These are phyloP conservation scores for Pseudofabraea citricarpa DNA, from an alignment of 2,329 filamentous ascomycete species.

Conservation along the genomic window DNA sequence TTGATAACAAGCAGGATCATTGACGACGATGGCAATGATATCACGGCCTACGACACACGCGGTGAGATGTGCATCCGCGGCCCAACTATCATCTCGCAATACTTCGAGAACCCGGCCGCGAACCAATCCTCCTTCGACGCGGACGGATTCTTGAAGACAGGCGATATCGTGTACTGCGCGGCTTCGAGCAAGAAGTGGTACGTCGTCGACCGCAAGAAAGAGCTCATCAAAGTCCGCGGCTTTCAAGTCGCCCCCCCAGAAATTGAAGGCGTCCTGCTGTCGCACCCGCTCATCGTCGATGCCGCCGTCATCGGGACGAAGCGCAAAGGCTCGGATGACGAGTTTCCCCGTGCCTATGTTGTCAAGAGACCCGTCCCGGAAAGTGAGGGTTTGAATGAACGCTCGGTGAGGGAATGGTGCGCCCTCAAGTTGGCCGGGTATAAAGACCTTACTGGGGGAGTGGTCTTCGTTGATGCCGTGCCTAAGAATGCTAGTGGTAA, in stretches of 20 bases:
- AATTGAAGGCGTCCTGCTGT: constrained; percentile 31
- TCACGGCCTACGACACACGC: constrained; percentile 22
- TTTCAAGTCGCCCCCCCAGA: constrained; percentile 40
- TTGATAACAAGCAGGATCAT: constrained; percentile 15
- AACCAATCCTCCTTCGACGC: constrained; percentile 41
- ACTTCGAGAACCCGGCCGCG: constrained; percentile 50
- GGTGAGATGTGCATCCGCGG: constrained; percentile 61
- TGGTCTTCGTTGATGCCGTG: constrained; percentile 63
- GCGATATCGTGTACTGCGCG: constrained; percentile 61
- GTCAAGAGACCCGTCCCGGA: constrained; percentile 40
- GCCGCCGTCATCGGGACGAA: constrained; percentile 55
- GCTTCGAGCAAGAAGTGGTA: constrained; percentile 63
- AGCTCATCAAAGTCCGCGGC: constrained; percentile 41
- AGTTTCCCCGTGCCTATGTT: constrained; percentile 55
- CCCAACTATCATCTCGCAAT: constrained; percentile 70
- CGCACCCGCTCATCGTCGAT: constrained; percentile 42
- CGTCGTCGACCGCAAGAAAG: constrained; percentile 71
- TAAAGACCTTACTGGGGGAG: constrained; percentile 66
- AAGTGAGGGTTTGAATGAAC: constrained; percentile 25
- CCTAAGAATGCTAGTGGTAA: constrained; percentile 64
- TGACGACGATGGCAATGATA: constrained; percentile 20
- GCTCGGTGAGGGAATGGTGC: constrained; percentile 53
- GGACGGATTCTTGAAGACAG: constrained; percentile 68
- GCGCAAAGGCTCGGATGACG: constrained; percentile 36
- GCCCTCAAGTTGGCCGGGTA: constrained; percentile 54